Conservation (phyloP, 495 filamentous ascomycete genomes). For the Penicillium simplicissimum region DNA sequence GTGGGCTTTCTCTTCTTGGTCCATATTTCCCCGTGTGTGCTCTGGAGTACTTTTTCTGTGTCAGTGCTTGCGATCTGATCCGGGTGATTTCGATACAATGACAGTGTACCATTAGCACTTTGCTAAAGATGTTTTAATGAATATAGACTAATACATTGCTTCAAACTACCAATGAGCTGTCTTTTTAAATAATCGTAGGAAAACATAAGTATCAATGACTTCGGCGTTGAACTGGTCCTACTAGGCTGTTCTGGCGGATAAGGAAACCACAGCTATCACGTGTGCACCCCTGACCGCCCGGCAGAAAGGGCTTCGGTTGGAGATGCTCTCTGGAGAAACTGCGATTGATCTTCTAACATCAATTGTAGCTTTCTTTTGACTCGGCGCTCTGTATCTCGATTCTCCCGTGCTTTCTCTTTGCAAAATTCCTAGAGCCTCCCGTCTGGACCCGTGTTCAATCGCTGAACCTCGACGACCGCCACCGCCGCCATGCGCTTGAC, state of each 20-base stretch:
- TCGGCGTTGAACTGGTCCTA: no score
- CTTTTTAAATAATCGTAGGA: no score
- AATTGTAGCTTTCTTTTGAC: conserved; percentile 15
- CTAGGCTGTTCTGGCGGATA: not conserved
- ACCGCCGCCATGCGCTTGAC: conserved; percentile 81
- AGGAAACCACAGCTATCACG: conserved; percentile 9
- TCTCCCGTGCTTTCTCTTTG: not conserved
- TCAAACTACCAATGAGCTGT: no score
- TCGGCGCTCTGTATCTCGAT: not conserved
- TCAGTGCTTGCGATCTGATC: conserved; percentile 24
- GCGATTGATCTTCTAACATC: conserved; percentile 20
- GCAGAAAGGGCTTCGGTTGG: conserved; percentile 30
- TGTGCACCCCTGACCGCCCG: conserved; percentile 23
- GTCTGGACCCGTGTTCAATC: not conserved
- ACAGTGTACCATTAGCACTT: conserved; percentile 28
- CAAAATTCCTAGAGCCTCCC: not conserved
- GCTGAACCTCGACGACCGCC: conserved; percentile 3
- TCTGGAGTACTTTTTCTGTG: conserved; percentile 32
- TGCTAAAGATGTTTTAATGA: conserved; percentile 21
- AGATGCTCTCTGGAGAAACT: conserved; percentile 28
- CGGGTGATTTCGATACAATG: conserved; percentile 29
- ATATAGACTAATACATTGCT: conserved; percentile 32
- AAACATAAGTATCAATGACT: no score
- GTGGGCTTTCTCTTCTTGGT: conserved; percentile 28
- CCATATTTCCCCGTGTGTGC: conserved; percentile 31